Percentiles rank a stretch among this genome's conserved stretches.
phyloP scores from a whole-genome alignment of 164 flowering plant genomes.

The Stephania japonica region DNA sequence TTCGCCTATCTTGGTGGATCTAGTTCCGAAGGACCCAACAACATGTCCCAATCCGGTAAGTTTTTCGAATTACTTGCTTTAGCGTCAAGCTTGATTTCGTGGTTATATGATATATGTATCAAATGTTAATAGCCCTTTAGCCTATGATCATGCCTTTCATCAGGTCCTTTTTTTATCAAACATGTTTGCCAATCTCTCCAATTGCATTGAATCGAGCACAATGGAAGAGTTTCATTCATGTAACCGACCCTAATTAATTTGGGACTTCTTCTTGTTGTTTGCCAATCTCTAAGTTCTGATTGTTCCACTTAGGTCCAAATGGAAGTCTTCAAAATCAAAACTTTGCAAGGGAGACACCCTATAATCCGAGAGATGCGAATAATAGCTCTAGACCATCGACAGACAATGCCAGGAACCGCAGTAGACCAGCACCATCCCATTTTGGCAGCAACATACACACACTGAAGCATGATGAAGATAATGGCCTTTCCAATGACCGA shows the following conservation, averaged over 20 bases:
- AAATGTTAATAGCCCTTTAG: background rate
- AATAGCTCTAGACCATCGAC: constrained; percentile 13
- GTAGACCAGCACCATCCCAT: constrained; percentile 30
- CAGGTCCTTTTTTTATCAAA: background rate
- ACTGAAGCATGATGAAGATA: constrained; percentile 65
- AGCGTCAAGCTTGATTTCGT: background rate
- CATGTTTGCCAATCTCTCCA: background rate
- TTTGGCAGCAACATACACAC: constrained; percentile 77
- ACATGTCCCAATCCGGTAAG: constrained; percentile 57
- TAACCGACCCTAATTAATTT: no score
- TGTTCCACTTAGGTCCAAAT: constrained; percentile 38
- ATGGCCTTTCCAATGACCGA: constrained; percentile 35
- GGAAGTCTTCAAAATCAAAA: constrained; percentile 28
- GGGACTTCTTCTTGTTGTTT: no score
- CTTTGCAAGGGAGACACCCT: constrained; percentile 21
- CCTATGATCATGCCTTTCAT: background rate
- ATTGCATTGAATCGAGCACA: no score
- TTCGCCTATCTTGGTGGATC: constrained; percentile 60
- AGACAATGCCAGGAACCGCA: constrained; percentile 27
- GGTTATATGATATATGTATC: background rate
- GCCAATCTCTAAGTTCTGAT: background rate
- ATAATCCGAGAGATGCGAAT: constrained; percentile 12
- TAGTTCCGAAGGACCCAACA: constrained; percentile 31
- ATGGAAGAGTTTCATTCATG: no score
- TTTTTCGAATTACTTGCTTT: constrained; percentile 7